Conservation (phyloP, 129 eudicot genomes). For the Escallonia rubra region DNA sequence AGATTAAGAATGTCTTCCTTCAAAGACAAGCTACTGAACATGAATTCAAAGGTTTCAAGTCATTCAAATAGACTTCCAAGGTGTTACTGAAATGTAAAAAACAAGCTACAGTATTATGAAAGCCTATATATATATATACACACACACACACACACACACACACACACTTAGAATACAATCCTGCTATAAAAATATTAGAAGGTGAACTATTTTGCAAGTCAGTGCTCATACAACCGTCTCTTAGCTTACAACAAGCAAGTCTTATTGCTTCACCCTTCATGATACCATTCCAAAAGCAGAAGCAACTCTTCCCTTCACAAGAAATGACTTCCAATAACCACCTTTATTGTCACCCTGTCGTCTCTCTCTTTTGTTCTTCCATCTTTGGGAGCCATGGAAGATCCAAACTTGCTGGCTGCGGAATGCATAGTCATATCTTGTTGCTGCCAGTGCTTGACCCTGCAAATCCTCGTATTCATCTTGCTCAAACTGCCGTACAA, state of each 20-base stretch:
- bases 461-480: slow-evolving; percentile 53
- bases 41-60: slow-evolving; percentile 8
- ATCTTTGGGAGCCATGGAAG: slow-evolving; percentile 44
- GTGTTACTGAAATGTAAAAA: slow-evolving; percentile 27
- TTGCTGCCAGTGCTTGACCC: slow-evolving; percentile 82
- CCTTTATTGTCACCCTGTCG: slow-evolving; percentile 12
- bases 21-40: slow-evolving; percentile 10
- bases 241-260: slow-evolving; percentile 26
- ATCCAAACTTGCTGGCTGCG: slow-evolving; percentile 56
- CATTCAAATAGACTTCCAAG: slow-evolving; percentile 17
- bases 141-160: too few relatives aligned
- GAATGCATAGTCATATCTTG: slow-evolving; percentile 84
- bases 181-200: slow-evolving; percentile 15
- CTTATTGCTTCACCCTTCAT: slow-evolving; percentile 66
- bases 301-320: slow-evolving; percentile 39
- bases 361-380: slow-evolving; percentile 7
- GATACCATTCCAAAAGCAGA: slow-evolving; percentile 38
- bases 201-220: slow-evolving; percentile 33
- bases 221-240: slow-evolving; percentile 24
- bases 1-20: slow-evolving; percentile 1
- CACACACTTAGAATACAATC: not conserved
- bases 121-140: slow-evolving; percentile 25
- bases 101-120: slow-evolving; percentile 34
- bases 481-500: slow-evolving; percentile 57
- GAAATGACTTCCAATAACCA: slow-evolving; percentile 33